These are phyloP conservation scores for Phalaenopsis aphrodite DNA, from an alignment of 106 monocot genomes.

Conservation along the genomic window DNA sequence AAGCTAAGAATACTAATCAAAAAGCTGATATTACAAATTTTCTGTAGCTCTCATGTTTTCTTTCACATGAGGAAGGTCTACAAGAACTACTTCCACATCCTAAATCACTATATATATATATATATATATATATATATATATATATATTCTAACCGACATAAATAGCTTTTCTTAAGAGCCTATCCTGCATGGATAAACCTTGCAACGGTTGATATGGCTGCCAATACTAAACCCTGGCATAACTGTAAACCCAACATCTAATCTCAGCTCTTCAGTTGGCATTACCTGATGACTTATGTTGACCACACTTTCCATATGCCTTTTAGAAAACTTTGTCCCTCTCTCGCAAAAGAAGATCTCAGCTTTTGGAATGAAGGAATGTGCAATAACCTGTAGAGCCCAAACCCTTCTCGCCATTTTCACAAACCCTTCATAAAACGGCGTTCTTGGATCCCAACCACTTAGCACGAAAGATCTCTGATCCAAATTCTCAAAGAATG, in stretches of 20 bases:
- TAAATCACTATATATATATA: neutral
- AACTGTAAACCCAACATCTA: constrained; percentile 65
- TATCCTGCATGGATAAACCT: constrained; percentile 39
- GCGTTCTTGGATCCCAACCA: constrained; percentile 81
- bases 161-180: no score
- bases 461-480: constrained; percentile 66
- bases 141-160: no score
- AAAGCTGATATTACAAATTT: no score
- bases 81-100: no score
- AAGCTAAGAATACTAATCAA: no score
- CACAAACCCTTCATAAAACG: constrained; percentile 79
- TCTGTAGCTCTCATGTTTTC: no score
- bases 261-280: constrained; percentile 28
- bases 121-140: no score
- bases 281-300: constrained; percentile 28
- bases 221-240: constrained; percentile 89
- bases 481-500: constrained; percentile 79
- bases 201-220: constrained; percentile 49
- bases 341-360: constrained; percentile 58
- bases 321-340: constrained; percentile 59
- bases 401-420: constrained; percentile 70
- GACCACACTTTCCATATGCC: constrained; percentile 74
- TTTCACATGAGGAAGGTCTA: no score
- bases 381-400: constrained; percentile 66
- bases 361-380: constrained; percentile 68